phyloP scores from a whole-genome alignment of 164 flowering plant species.

The Sedum album region DNA sequence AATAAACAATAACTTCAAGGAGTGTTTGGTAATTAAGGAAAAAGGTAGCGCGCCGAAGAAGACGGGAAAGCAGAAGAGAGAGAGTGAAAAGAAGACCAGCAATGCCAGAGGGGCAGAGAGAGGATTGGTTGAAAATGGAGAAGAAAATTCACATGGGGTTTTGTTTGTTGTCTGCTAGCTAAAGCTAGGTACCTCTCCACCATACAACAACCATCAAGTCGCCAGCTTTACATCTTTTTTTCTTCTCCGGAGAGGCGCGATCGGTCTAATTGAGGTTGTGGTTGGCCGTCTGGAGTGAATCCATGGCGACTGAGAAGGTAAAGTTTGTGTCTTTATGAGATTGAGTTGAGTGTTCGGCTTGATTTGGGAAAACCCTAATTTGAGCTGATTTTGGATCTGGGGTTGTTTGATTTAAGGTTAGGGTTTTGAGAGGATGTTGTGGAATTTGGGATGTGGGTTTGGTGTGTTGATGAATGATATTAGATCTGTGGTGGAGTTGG shows the following conservation, averaged over 20 bases:
- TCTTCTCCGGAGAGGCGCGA: neutral
- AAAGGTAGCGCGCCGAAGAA: neutral
- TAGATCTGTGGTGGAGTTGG: neutral
- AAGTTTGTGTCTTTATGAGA: neutral
- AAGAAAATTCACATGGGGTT: conserved; percentile 2
- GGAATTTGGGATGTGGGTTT: neutral
- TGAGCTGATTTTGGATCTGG: neutral
- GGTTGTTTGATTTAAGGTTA: neutral
- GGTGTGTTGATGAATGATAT: neutral
- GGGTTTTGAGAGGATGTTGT: neutral
- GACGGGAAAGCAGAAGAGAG: neutral
- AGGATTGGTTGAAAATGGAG: neutral
- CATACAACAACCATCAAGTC: conserved; percentile 2
- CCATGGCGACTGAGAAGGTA: conserved; percentile 1
- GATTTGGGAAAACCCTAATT: neutral
- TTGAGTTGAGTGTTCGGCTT: neutral
- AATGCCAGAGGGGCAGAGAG: neutral
- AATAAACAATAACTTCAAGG: neutral
- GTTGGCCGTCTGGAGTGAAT: neutral
- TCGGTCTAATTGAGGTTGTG: neutral
- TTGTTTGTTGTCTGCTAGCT: conserved; percentile 7
- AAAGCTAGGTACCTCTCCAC: conserved; percentile 4
- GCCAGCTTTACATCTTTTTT: neutral
- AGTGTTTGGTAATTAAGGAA: neutral
- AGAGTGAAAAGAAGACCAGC: neutral